Conservation (phyloP, 225 moss, liverwort and hornwort genomes). For the Asterella californica region DNA sequence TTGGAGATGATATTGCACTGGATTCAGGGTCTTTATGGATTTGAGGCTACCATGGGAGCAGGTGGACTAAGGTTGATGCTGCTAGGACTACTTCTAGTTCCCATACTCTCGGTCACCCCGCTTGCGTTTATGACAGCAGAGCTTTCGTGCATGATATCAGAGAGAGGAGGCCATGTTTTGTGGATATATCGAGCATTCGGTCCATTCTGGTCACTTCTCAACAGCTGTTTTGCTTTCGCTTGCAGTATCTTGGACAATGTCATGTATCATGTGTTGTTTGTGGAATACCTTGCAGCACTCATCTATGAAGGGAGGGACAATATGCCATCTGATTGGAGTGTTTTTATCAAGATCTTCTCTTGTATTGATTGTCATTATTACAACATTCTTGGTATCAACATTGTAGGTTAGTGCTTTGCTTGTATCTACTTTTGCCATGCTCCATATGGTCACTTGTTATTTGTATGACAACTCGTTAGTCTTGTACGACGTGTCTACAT, state of each 20-base stretch:
- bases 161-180: constrained; percentile 86
- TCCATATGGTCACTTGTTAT: too few relatives aligned
- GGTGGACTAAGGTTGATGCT: constrained; percentile 68
- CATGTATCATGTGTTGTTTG: constrained; percentile 57
- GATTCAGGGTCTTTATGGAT: constrained; percentile 61
- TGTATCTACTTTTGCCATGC: too few relatives aligned
- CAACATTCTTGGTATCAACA: constrained; percentile 62
- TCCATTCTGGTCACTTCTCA: constrained; percentile 71
- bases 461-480: too few relatives aligned
- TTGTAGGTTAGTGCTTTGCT: constrained; percentile 55
- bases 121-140: constrained; percentile 67
- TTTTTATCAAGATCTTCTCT: constrained; percentile 51
- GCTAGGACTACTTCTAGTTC: constrained; percentile 37
- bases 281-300: constrained; percentile 46
- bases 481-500: too few relatives aligned
- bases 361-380: constrained; percentile 42
- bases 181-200: constrained; percentile 95
- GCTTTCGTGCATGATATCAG: constrained; percentile 83
- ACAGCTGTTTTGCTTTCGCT: constrained; percentile 74
- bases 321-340: constrained; percentile 39
- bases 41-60: constrained; percentile 43
- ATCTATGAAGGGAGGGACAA: constrained; percentile 22
- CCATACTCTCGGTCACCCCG: constrained; percentile 55
- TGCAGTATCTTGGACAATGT: constrained; percentile 70
- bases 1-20: not conserved